Evolutionary conservation across 345 rosid genomes (phyloP).

Genomic region (Rhizophora apiculata): DNA sequence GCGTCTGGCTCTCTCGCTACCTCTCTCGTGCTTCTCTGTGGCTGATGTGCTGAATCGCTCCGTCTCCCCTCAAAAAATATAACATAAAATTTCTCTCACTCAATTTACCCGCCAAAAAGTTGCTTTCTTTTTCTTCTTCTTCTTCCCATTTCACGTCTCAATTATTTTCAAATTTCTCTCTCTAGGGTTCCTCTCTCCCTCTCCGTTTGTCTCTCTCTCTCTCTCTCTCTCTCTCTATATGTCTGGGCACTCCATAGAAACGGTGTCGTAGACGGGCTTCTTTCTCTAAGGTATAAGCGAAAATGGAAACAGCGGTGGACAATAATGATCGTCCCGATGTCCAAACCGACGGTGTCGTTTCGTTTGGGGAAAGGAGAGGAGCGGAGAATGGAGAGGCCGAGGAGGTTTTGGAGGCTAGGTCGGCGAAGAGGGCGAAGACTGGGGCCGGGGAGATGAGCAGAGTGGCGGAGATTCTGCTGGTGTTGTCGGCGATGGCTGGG

Average conservation of each 20-base stretch:
- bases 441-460: slow-evolving; percentile 24
- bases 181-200: slow-evolving; percentile 9
- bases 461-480: slow-evolving; percentile 86
- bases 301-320: slow-evolving; percentile 31
- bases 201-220: background rate
- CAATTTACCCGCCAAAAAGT: slow-evolving; percentile 47
- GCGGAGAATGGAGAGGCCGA: slow-evolving; percentile 21
- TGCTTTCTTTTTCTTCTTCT: background rate
- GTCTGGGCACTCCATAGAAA: background rate
- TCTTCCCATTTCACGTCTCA: slow-evolving; percentile 16
- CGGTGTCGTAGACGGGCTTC: slow-evolving; percentile 12
- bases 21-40: too few species aligned
- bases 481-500: slow-evolving; percentile 69
- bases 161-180: slow-evolving; percentile 14
- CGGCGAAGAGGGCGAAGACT: slow-evolving; percentile 39
- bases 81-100: slow-evolving; percentile 8
- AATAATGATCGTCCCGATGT: background rate
- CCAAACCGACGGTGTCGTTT: slow-evolving; percentile 11
- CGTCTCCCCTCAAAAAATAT: too few species aligned
- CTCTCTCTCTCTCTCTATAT: background rate
- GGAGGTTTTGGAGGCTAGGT: slow-evolving; percentile 12
- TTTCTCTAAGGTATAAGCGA: background rate
- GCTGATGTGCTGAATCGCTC: too few species aligned
- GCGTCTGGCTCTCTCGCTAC: too few species aligned
- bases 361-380: slow-evolving; percentile 29